These are phyloP conservation scores for Mycena kentingensis DNA, from an alignment of 768 basidiomycete species.

Conservation along the genomic window DNA sequence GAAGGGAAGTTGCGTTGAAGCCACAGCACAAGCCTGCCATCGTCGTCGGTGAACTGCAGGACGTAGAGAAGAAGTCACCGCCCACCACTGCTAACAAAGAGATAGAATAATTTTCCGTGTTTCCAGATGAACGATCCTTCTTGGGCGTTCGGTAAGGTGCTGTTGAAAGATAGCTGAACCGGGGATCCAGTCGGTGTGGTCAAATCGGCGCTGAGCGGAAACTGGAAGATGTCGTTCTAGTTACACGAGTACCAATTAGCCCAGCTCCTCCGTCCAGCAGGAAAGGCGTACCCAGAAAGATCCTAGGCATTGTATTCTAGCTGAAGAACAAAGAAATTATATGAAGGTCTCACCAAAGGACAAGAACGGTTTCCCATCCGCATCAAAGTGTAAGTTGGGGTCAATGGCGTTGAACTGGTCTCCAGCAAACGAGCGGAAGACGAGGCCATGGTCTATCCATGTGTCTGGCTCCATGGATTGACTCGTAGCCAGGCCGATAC, in stretches of 20 bases:
- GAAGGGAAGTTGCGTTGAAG: slow-evolving; percentile 11
- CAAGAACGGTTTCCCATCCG: slow-evolving; percentile 8
- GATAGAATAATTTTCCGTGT: slow-evolving; percentile 12
- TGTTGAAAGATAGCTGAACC: slow-evolving; percentile 15
- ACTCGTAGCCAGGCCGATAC: slow-evolving; percentile 11
- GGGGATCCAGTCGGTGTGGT: slow-evolving; percentile 3
- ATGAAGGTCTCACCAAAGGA: slow-evolving; percentile 1
- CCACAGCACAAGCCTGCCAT: slow-evolving; percentile 14
- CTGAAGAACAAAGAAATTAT: neutral
- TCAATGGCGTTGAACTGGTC: slow-evolving; percentile 19
- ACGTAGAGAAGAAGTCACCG: neutral
- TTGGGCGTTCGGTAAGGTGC: slow-evolving; percentile 15
- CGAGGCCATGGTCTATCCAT: slow-evolving; percentile 18
- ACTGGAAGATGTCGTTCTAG: slow-evolving; percentile 15
- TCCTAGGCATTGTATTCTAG: neutral
- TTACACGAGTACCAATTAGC: neutral
- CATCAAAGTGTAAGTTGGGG: slow-evolving; percentile 15
- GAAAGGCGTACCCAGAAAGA: slow-evolving; percentile 13
- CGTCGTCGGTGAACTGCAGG: neutral
- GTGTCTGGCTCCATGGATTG: slow-evolving; percentile 13
- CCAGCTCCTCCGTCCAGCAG: neutral
- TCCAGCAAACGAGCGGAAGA: slow-evolving; percentile 13
- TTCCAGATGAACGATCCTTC: slow-evolving; percentile 19
- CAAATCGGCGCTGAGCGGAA: slow-evolving; percentile 5
- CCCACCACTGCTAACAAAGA: slow-evolving; percentile 19